These are phyloP conservation scores for Cercospora zeae-maydis DNA, from an alignment of 2,329 filamentous ascomycete genomes.

Conservation along the genomic window DNA sequence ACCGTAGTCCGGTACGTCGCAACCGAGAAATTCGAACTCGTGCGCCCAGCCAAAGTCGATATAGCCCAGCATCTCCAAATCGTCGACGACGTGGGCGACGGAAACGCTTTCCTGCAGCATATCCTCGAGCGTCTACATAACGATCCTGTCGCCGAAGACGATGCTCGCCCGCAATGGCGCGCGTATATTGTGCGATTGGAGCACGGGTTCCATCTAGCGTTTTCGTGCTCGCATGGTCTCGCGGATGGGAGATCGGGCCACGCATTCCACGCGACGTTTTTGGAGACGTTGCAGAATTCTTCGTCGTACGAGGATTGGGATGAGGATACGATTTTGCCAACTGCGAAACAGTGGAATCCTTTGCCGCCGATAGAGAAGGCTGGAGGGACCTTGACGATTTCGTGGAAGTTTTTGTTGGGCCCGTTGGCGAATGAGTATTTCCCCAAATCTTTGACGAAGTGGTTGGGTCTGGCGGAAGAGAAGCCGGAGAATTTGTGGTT, in stretches of 20 bases:
- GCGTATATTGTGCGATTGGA: slow-evolving; percentile 1
- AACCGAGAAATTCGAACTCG: slow-evolving; percentile 40
- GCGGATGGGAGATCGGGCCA: slow-evolving; percentile 45
- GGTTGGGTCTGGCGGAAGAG: slow-evolving; percentile 36
- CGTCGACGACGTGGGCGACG: slow-evolving; percentile 16
- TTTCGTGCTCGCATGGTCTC: slow-evolving; percentile 45
- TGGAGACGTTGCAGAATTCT: slow-evolving; percentile 27
- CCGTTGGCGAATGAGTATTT: slow-evolving; percentile 41
- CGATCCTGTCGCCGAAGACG: slow-evolving; percentile 30
- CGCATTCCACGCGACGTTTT: slow-evolving; percentile 44
- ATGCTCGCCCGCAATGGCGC: slow-evolving; percentile 43
- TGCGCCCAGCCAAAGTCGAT: slow-evolving; percentile 35
- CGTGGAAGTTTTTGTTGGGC: slow-evolving; percentile 44
- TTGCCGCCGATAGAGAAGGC: slow-evolving; percentile 41
- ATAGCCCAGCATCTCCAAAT: slow-evolving; percentile 42
- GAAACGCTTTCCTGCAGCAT: slow-evolving; percentile 26
- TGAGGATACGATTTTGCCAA: slow-evolving; percentile 19
- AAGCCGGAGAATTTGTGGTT: slow-evolving; percentile 29
- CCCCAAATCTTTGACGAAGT: slow-evolving; percentile 35
- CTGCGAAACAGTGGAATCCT: background rate
- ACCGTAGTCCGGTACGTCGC: slow-evolving; percentile 38
- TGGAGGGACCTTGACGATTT: slow-evolving; percentile 40
- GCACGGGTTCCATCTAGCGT: slow-evolving; percentile 32
- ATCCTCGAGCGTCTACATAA: slow-evolving; percentile 37
- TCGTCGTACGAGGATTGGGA: background rate